Evolutionary conservation across 805 yeast genomes (phyloP).

Genomic region (Torulaspora microellipsoides): DNA sequence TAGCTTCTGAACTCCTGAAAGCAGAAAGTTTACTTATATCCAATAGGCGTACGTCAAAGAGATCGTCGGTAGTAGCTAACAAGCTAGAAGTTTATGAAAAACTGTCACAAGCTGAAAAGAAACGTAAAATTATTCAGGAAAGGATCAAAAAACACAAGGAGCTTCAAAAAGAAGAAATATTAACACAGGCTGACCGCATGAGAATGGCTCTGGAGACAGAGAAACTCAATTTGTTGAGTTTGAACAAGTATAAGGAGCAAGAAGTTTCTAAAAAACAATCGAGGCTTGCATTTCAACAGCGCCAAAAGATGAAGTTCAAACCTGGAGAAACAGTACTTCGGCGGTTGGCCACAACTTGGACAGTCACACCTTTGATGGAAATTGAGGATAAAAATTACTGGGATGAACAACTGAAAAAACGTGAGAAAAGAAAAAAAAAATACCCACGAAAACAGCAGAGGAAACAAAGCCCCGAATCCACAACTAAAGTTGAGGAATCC

Average conservation of each 20-base stretch:
- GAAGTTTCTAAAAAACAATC: constrained; percentile 75
- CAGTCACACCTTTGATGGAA: constrained; percentile 62
- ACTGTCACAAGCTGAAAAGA: constrained; percentile 61
- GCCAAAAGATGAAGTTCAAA: constrained; percentile 55
- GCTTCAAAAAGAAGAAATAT: constrained; percentile 35
- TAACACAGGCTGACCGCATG: constrained; percentile 42
- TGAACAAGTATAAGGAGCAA: constrained; percentile 75
- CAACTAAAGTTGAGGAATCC: not conserved
- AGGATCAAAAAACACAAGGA: constrained; percentile 43
- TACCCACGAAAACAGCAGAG: constrained; percentile 41
- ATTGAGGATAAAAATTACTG: constrained; percentile 44
- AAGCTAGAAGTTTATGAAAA: constrained; percentile 73
- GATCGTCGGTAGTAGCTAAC: constrained; percentile 72
- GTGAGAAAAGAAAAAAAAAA: constrained; percentile 44
- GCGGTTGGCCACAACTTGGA: constrained; percentile 23
- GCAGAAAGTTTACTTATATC: constrained; percentile 50
- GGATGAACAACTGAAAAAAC: constrained; percentile 37
- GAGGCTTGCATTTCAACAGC: constrained; percentile 67
- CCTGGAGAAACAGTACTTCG: constrained; percentile 38
- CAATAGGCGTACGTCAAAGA: constrained; percentile 65
- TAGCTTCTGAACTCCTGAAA: constrained; percentile 35
- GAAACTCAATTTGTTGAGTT: constrained; percentile 62
- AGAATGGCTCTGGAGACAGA: constrained; percentile 90
- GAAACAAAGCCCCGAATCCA: constrained; percentile 15
- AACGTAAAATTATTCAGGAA: constrained; percentile 45